Conservation (phyloP, 352 stramenopile species). For the Globisporangium cylindrosporum region DNA sequence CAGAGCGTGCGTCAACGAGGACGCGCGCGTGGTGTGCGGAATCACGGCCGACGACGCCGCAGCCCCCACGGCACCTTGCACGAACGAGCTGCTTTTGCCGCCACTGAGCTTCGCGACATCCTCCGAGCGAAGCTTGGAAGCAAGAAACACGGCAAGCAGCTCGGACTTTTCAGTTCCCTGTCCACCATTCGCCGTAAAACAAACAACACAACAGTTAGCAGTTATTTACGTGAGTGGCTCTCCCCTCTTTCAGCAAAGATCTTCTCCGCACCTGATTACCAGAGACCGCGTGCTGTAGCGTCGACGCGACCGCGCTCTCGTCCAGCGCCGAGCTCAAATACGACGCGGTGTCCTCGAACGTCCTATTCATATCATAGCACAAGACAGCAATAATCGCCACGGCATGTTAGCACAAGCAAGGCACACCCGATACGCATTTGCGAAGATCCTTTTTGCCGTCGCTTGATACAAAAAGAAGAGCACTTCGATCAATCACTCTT, state of each 20-base stretch:
- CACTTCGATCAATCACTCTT: neutral
- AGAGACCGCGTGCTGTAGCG: slow-evolving; percentile 21
- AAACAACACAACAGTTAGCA: neutral
- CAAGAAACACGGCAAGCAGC: slow-evolving; percentile 59
- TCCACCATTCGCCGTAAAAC: neutral
- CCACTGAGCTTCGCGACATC: slow-evolving; percentile 41
- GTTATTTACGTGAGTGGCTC: too few relatives aligned
- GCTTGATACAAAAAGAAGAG: slow-evolving; percentile 1
- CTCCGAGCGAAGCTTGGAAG: slow-evolving; percentile 35
- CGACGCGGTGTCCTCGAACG: slow-evolving; percentile 37
- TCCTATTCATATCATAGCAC: slow-evolving; percentile 23
- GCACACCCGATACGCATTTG: neutral
- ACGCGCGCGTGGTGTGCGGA: slow-evolving; percentile 61
- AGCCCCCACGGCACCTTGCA: slow-evolving; percentile 42
- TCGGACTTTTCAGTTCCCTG: slow-evolving; percentile 26
- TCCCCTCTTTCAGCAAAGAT: neutral
- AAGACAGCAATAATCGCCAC: neutral
- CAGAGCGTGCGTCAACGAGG: slow-evolving; percentile 30
- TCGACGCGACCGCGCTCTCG: slow-evolving; percentile 30
- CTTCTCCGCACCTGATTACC: slow-evolving; percentile 4
- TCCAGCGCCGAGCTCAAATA: slow-evolving; percentile 52
- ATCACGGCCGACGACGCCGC: slow-evolving; percentile 65
- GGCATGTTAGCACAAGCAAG: neutral
- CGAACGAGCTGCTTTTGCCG: slow-evolving; percentile 27
- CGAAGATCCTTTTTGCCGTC: slow-evolving; percentile 6